phyloP scores from a whole-genome alignment of 192 early-diverging fungal genomes.

The Paraglomus brasilianum region DNA sequence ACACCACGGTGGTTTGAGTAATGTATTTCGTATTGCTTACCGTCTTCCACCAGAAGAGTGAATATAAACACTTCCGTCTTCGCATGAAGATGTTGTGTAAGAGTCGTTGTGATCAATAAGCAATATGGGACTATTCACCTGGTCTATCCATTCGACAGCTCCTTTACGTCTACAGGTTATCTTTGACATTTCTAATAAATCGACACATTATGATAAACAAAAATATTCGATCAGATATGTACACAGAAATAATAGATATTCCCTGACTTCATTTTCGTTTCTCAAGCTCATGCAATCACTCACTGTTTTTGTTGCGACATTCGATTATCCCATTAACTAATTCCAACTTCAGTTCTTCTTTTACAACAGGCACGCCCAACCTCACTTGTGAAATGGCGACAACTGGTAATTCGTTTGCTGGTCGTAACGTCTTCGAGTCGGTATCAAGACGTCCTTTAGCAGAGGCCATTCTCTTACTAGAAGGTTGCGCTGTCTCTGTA shows the following conservation, averaged over 20 bases:
- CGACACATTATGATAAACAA: not conserved
- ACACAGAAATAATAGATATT: constrained; percentile 10
- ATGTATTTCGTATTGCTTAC: constrained; percentile 35
- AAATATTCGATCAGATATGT: not conserved
- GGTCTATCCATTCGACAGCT: constrained; percentile 57
- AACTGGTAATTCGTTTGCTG: constrained; percentile 41
- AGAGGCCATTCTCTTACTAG: constrained; percentile 29
- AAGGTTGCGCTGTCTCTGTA: constrained; percentile 30
- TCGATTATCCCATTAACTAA: constrained; percentile 29
- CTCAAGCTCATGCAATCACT: constrained; percentile 9
- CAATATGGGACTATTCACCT: constrained; percentile 56
- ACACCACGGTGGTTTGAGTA: not conserved
- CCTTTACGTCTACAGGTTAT: constrained; percentile 52
- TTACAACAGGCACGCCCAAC: constrained; percentile 48
- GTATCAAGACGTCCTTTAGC: constrained; percentile 15
- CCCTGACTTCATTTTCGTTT: constrained; percentile 12
- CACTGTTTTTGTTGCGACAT: constrained; percentile 34
- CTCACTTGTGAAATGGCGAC: constrained; percentile 46
- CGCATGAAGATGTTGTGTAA: constrained; percentile 62
- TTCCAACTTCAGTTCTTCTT: constrained; percentile 11
- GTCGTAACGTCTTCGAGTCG: constrained; percentile 31
- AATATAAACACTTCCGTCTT: constrained; percentile 64
- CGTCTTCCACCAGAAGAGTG: constrained; percentile 70
- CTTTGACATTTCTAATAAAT: constrained; percentile 32
- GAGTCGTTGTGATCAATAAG: constrained; percentile 56